phyloP scores from a whole-genome alignment of 2,329 filamentous ascomycete genomes.

The Fusarium robinianum region DNA sequence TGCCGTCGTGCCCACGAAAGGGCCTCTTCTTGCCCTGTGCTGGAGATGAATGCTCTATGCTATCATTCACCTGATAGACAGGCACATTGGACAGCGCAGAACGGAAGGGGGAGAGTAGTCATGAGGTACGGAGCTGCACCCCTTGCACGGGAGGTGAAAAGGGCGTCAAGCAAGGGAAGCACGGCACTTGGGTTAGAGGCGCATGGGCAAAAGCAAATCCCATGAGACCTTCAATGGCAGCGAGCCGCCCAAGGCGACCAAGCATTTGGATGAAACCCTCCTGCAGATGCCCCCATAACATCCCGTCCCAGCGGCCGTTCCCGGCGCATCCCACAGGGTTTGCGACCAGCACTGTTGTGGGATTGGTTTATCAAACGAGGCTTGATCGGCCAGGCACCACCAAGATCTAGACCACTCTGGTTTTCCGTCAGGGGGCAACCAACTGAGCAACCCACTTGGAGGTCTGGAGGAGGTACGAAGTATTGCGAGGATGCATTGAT shows the following conservation, averaged over 20 bases:
- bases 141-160: too few relatives aligned
- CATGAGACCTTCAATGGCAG: constrained; percentile 4
- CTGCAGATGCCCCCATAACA: constrained; percentile 1
- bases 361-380: too few relatives aligned
- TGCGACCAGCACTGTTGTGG: too few relatives aligned
- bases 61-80: too few relatives aligned
- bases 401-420: constrained; percentile 1
- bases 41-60: too few relatives aligned
- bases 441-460: background rate
- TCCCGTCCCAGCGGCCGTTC: background rate
- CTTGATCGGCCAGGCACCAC: background rate
- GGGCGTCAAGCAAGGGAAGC: too few relatives aligned
- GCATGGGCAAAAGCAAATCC: constrained; percentile 9
- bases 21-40: background rate
- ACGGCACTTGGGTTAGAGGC: background rate
- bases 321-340: constrained; percentile 1
- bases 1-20: background rate
- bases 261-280: background rate
- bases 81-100: too few relatives aligned
- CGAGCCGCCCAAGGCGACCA: background rate
- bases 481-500: background rate
- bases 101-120: too few relatives aligned
- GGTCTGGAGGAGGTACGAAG: too few relatives aligned
- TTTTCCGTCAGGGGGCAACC: background rate
- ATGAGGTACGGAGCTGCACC: too few relatives aligned